Evolutionary conservation across 1,139 yeast genomes (phyloP), one percentile per base, ranked within the genome.

Genomic region (Hyphopichia wangnamkhiaoensis): DNA sequence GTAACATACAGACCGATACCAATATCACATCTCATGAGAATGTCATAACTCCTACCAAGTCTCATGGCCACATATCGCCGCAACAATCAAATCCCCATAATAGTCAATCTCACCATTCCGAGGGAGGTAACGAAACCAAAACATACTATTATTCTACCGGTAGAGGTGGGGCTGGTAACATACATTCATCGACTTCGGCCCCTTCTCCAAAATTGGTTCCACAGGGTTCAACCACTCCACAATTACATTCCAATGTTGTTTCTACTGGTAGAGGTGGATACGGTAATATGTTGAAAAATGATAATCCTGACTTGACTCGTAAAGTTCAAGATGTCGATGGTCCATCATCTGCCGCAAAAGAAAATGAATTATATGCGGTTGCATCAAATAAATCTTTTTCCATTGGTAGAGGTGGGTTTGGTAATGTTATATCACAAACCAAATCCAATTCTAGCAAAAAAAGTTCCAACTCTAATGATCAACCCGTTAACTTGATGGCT

Each of bases 241-340:
- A 68, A 49, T 65, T 84, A 39, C 63, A 71, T 37, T 78, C 80
- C 28, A 75, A 78, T 20, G 74, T 76, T 27, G 79, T 80, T 50
- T 75, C 88, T 20, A 85, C 93, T 2, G 94, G 94, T 23, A 73
- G 94, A 50, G 94, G 94, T 8, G 94, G 94, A 2, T 82, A 79
- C 36, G 94, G 94, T 5, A 85, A 85, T 55, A 85, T 85, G 88
- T 67, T 82, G 39, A 73, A 63, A 46, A 84, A 84, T 58, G 73
- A 71, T 33, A 82, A 84, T 55, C 80, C 86, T 1, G 72, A 74
- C 39, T 55, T 79, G 37, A 75, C 89, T 4, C 69, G 93, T 43
- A 75, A 71, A 49, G 73, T 85, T 13, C 93, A 85, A 59, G 93
- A 84, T 50, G 90, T 84, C 3, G 90, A 82, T 38, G 50, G 47